Percentiles rank a stretch among this genome's conserved stretches.
Conservation (phyloP, 768 basidiomycete genomes). For the Suillus lakei region DNA sequence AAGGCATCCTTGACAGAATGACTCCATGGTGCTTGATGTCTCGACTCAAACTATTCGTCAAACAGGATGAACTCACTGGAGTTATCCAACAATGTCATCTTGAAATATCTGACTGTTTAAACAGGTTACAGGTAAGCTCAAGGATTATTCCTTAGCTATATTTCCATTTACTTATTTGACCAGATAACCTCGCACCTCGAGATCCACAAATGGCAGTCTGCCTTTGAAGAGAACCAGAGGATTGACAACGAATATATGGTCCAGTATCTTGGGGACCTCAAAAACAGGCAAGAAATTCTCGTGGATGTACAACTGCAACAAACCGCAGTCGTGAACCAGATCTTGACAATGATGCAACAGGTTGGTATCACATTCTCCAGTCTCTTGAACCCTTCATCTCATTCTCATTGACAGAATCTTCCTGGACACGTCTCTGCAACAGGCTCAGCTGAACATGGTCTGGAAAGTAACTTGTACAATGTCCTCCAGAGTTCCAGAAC, state of each 20-base stretch:
- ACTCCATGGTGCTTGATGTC: constrained; percentile 46
- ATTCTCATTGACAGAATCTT: constrained; percentile 28
- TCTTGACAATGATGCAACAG: constrained; percentile 58
- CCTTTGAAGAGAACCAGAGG: constrained; percentile 42
- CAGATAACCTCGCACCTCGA: constrained; percentile 53
- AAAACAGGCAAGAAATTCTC: constrained; percentile 43
- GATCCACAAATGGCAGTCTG: constrained; percentile 53
- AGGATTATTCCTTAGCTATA: not conserved
- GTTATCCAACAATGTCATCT: constrained; percentile 54
- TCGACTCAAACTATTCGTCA: constrained; percentile 47
- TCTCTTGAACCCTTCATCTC: not conserved
- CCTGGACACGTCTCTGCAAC: constrained; percentile 17
- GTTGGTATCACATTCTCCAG: constrained; percentile 27
- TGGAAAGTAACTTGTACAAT: constrained; percentile 54
- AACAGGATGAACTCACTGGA: constrained; percentile 46
- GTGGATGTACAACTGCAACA: constrained; percentile 38
- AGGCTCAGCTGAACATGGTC: constrained; percentile 43
- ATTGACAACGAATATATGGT: constrained; percentile 50
- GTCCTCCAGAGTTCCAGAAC: constrained; percentile 50
- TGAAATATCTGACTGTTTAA: constrained; percentile 50
- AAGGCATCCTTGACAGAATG: constrained; percentile 45
- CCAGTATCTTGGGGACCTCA: constrained; percentile 48
- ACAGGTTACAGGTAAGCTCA: constrained; percentile 47
- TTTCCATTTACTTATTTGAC: constrained; percentile 12
- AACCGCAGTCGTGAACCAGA: constrained; percentile 38